Conservation (phyloP, 2,329 filamentous ascomycete species). For the Incumbomyces delicatus region DNA sequence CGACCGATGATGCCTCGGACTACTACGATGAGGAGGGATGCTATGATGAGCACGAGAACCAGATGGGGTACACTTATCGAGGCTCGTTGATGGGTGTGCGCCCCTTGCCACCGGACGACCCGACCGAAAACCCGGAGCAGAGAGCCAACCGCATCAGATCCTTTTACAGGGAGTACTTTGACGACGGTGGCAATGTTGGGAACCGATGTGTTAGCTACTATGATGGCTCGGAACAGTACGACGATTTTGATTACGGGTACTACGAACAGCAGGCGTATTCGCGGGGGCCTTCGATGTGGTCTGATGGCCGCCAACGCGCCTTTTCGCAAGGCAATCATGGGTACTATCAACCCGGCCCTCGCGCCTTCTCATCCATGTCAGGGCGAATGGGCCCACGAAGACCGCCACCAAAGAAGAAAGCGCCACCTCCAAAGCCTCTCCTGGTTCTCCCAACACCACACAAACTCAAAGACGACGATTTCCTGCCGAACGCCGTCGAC, state of each 20-base stretch:
- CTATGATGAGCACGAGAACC: conserved; percentile 14
- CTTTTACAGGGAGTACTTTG: conserved; percentile 99
- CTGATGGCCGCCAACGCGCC: conserved; percentile 17
- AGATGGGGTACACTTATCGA: conserved; percentile 31
- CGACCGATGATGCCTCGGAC: conserved; percentile 5
- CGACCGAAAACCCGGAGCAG: conserved; percentile 83
- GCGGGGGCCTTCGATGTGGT: conserved; percentile 30
- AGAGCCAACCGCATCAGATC: conserved; percentile 93
- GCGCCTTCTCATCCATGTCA: conserved; percentile 57
- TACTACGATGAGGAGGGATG: conserved; percentile 13
- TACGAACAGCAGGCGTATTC: conserved; percentile 16
- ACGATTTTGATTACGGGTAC: conserved; percentile 51
- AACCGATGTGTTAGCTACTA: conserved; percentile 59
- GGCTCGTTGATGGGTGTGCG: conserved; percentile 57
- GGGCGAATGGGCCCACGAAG: conserved; percentile 33
- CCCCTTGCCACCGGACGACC: conserved; percentile 77
- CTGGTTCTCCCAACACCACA: conserved; percentile 73
- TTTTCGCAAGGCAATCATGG: conserved; percentile 20
- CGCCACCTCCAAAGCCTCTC: conserved; percentile 65
- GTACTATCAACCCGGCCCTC: conserved; percentile 44
- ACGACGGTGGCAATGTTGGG: conserved; percentile 49
- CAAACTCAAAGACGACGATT: conserved; percentile 71
- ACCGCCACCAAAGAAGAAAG: conserved; percentile 42
- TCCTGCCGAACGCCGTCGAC: conserved; percentile 58
- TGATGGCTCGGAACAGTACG: conserved; percentile 59